Evolutionary conservation across 352 stramenopile species (phyloP), one percentile per base, ranked within the genome.

Genomic region (Pythium oligandrum): DNA sequence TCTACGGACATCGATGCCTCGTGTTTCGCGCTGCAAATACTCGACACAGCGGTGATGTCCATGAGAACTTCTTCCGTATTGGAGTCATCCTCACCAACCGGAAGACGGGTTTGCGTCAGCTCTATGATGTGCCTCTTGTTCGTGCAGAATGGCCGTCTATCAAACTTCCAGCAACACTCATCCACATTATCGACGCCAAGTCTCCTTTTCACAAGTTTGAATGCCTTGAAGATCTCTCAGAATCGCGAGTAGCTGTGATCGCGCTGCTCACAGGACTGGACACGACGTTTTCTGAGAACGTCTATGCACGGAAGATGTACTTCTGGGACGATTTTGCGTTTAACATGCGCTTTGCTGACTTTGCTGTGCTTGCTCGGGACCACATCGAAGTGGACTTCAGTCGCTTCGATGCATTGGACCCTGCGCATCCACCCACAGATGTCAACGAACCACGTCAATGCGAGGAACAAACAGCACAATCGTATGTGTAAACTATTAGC

Each of bases 321-420:
- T 93, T 93, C 48, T 93, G 78, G 78, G 76, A 93, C 47, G 78
- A 93, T n/a, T 93, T 93, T 55, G 82, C 74, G 32, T 90, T 72
- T 64, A 73, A 89, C 48, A 83, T 78, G 71, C 75, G 70, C 48
- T 93, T 93, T 50, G 78, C 64, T 8, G 80, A 93, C 63, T 88
- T 88, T 51, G 79, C 81, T n/a, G 57, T 85, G 36, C 70, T 93
- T 37, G 68, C 82, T 53, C 75, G 78, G 17, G 79, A 90, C 45
- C 54, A 64, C 38, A 75, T 93, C 0, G 53, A 79, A 17, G 73
- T 93, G 4, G 78, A 93, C 55, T 93, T 83, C 51, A 59, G 71
- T 6, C 67, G 71, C 31, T 93, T 93, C 42, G 83, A 90, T 53
- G 47, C 50, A 45, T 66, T 90, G 0, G 57, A 83, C 26, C 66